phyloP scores from a whole-genome alignment of 257 asterid genomes.

The Gynochthodes officinalis region DNA sequence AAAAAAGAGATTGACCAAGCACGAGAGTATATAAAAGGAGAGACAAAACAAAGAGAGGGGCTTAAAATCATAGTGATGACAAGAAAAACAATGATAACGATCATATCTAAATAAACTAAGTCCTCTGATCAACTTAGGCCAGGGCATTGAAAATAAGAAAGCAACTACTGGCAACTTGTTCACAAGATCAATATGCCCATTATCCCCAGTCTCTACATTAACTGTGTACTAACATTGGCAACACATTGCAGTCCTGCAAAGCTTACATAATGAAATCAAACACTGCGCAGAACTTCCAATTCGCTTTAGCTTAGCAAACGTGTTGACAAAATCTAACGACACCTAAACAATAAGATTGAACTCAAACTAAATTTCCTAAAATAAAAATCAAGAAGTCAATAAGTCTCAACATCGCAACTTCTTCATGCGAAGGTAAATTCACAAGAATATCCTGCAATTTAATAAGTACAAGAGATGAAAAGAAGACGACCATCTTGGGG shows the following conservation, averaged over 20 bases:
- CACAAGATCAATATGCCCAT: background rate
- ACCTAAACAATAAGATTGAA: background rate
- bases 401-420: background rate
- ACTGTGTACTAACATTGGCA: background rate
- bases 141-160: background rate
- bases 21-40: background rate
- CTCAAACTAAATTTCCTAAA: background rate
- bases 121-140: background rate
- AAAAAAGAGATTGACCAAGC: background rate
- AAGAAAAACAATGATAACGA: background rate
- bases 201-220: background rate
- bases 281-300: background rate
- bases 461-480: background rate
- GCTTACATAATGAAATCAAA: no score
- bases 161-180: background rate
- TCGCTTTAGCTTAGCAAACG: background rate
- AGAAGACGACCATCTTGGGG: slow-evolving; percentile 83
- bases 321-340: background rate
- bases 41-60: background rate
- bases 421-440: background rate
- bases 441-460: background rate
- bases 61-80: background rate
- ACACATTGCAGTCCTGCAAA: background rate
- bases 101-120: background rate
- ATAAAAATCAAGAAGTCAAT: background rate